Conservation (phyloP, 768 basidiomycete genomes). For the Lactarius trivialis region DNA sequence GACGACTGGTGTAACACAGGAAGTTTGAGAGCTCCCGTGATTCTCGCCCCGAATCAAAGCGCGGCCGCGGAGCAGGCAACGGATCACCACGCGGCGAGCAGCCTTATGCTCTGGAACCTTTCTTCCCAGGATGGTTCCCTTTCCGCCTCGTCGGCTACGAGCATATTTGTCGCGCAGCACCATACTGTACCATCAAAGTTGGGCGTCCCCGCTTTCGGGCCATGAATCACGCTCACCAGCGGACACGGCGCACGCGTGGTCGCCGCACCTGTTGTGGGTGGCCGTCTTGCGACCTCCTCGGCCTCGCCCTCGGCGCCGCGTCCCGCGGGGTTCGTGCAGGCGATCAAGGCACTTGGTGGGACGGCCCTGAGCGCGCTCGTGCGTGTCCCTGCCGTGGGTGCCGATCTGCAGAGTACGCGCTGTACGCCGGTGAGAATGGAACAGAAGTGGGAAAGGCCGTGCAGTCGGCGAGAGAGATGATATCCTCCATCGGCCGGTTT, state of each 20-base stretch:
- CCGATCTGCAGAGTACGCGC: slow-evolving; percentile 59
- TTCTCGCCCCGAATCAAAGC: background rate
- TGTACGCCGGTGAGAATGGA: slow-evolving; percentile 42
- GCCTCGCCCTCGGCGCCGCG: slow-evolving; percentile 49
- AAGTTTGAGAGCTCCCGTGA: background rate
- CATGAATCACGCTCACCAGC: slow-evolving; percentile 69
- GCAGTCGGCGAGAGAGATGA: too few relatives aligned
- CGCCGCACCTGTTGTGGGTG: slow-evolving; percentile 55
- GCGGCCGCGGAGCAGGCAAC: background rate
- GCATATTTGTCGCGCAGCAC: background rate
- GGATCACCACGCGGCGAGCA: background rate
- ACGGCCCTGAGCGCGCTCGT: slow-evolving; percentile 49
- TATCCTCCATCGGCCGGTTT: slow-evolving; percentile 51
- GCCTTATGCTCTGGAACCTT: background rate
- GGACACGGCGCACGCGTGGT: slow-evolving; percentile 55
- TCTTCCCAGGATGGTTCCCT: background rate
- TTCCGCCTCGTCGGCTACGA: background rate
- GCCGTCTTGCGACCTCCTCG: slow-evolving; percentile 61
- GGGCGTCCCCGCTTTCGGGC: slow-evolving; percentile 48
- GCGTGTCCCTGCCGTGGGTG: slow-evolving; percentile 49
- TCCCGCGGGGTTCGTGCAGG: slow-evolving; percentile 50
- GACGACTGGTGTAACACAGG: too few relatives aligned
- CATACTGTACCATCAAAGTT: slow-evolving; percentile 31
- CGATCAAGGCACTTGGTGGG: slow-evolving; percentile 42
- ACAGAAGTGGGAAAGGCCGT: slow-evolving; percentile 47